phyloP scores from a whole-genome alignment of 108 stramenopile species.

The Skeletonema grethae region DNA sequence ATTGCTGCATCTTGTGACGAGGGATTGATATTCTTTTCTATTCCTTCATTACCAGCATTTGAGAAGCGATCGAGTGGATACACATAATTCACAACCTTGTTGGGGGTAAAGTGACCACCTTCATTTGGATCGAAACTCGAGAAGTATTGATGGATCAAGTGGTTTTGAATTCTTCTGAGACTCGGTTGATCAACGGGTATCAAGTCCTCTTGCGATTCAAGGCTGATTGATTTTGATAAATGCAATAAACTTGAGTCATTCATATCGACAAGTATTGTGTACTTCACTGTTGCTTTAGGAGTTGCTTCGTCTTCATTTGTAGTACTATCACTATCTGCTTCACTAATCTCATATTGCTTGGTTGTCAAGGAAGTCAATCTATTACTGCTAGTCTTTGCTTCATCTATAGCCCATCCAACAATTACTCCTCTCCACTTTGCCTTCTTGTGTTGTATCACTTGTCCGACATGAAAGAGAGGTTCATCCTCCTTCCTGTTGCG shows the following conservation, averaged over 20 bases:
- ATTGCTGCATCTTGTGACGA: constrained; percentile 6
- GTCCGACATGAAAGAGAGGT: constrained; percentile 69
- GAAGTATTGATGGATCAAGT: constrained; percentile 54
- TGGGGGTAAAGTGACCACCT: constrained; percentile 56
- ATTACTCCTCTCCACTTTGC: constrained; percentile 78
- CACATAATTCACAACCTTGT: constrained; percentile 55
- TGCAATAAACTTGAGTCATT: constrained; percentile 62
- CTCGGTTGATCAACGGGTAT: constrained; percentile 52
- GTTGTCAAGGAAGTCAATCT: constrained; percentile 67
- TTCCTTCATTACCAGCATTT: constrained; percentile 17
- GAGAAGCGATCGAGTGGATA: constrained; percentile 65
- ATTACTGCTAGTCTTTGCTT: constrained; percentile 8
- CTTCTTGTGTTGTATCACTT: constrained; percentile 69
- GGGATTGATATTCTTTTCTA: constrained; percentile 24
- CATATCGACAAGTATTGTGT: constrained; percentile 63
- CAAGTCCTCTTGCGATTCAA: constrained; percentile 57
- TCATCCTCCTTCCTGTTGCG: constrained; percentile 9
- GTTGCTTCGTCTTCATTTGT: not conserved
- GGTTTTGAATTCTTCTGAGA: constrained; percentile 65
- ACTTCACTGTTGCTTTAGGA: constrained; percentile 43
- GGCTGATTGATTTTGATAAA: constrained; percentile 26
- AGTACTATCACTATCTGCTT: not conserved
- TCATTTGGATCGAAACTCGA: constrained; percentile 45
- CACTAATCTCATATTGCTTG: constrained; percentile 52
- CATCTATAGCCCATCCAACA: constrained; percentile 61